These are phyloP conservation scores for Aurantiochytrium sp. DNA, from an alignment of 108 stramenopile species.

Conservation along the genomic window DNA sequence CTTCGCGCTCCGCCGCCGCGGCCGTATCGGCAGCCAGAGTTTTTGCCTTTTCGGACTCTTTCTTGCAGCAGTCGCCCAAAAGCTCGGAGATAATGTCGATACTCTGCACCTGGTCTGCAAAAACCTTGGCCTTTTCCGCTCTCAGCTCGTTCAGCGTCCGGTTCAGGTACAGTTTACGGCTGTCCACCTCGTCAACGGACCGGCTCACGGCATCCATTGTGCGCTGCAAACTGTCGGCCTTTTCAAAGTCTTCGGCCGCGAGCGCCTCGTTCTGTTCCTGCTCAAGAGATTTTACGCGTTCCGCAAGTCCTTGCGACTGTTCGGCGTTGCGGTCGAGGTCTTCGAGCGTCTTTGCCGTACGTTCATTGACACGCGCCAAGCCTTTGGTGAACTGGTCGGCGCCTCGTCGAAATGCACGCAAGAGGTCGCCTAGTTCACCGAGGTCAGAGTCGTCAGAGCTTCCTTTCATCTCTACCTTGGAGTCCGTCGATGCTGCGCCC, in stretches of 20 bases:
- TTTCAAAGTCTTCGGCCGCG: background rate
- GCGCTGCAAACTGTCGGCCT: background rate
- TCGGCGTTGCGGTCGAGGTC: background rate
- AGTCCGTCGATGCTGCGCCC: too few relatives aligned
- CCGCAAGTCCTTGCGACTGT: background rate
- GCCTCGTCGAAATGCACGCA: background rate
- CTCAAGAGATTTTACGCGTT: background rate
- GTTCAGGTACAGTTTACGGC: background rate
- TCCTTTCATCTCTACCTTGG: background rate
- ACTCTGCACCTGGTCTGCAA: background rate
- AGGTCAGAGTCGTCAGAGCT: background rate
- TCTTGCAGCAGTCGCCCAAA: conserved; percentile 1
- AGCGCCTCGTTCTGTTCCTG: conserved; percentile 2
- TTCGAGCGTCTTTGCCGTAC: background rate
- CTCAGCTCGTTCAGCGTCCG: background rate
- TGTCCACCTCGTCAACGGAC: background rate
- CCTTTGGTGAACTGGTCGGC: background rate
- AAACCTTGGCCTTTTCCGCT: background rate
- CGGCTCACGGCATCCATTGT: background rate
- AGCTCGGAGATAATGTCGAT: conserved; percentile 4
- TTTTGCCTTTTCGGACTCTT: background rate
- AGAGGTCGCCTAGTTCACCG: background rate
- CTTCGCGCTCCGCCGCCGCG: background rate
- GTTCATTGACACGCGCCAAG: background rate
- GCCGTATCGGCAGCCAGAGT: background rate